Conservation (phyloP, 495 filamentous ascomycete genomes). For the Aspergillus baeticus region DNA sequence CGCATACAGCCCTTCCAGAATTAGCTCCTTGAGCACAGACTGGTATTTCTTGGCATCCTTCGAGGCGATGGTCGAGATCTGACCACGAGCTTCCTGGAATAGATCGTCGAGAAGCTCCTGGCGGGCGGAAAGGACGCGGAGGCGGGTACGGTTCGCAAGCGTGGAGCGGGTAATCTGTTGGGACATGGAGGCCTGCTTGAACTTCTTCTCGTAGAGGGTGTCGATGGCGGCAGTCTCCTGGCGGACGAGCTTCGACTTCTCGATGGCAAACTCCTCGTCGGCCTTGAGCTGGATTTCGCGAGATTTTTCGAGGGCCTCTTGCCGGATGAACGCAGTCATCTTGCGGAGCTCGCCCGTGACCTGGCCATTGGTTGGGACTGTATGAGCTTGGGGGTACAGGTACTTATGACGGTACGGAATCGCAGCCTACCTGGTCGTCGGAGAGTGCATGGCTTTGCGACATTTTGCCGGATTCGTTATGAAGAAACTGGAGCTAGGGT, state of each 20-base stretch:
- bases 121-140: conserved; percentile 79
- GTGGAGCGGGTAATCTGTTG: conserved; percentile 97
- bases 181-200: conserved; percentile 93
- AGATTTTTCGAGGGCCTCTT: conserved; percentile 96
- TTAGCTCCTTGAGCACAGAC: conserved; percentile 68
- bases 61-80: conserved; percentile 58
- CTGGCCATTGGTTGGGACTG: conserved; percentile 43
- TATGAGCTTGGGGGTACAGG: conserved; percentile 14
- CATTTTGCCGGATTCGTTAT: conserved; percentile 59
- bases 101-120: conserved; percentile 92
- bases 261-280: conserved; percentile 96
- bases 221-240: conserved; percentile 93
- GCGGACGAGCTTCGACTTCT: conserved; percentile 96
- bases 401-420: conserved; percentile 14
- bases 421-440: conserved; percentile 80
- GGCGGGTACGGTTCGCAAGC: conserved; percentile 88
- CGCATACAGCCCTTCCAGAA: conserved; percentile 88
- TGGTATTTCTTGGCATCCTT: conserved; percentile 74
- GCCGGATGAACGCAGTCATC: conserved; percentile 99
- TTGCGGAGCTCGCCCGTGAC: conserved; percentile 95
- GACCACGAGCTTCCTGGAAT: conserved; percentile 73
- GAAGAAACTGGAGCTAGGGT: conserved; percentile 23
- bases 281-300: conserved; percentile 96
- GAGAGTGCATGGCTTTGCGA: conserved; percentile 90
- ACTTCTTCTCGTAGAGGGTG: conserved; percentile 89